Base-by-base conservation (phyloP, 2,329 filamentous ascomycete species). In the Domatiomyces globalis region DNA sequence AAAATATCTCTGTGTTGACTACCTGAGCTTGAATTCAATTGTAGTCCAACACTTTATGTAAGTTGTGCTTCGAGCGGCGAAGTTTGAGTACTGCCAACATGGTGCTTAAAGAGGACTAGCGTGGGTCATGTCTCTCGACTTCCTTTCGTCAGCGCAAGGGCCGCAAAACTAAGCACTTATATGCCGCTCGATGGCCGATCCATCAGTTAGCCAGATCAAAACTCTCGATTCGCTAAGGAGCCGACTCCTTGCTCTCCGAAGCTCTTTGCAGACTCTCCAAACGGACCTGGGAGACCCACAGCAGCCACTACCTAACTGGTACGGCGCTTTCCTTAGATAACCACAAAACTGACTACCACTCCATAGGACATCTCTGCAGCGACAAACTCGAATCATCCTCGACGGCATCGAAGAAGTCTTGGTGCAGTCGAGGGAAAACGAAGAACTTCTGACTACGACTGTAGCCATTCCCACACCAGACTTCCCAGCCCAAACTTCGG, bases 381-480 rank as follows among this genome's bases (percentile, higher is more conserved):
- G 79, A 18, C 83, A 81, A 45, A 75, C 81, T 43, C 74, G 76
- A 56, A 85, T 88, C 64, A 77, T 87, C 49, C 80, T 82, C 58
- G 76, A 76, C 57, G 85, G 85, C 64, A 76, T 90, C 44, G 70
- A 75, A 54, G 79, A 77, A 20, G 73, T 89, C 54, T 78, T 82
- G 54, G 74, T 80, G 39, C 76, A 80, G 60, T 72, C 86, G 46
- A 73, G 73, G 57, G 76, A 81, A 50, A 78, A 88, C 61, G 71
- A 77, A 45, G 75, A 81, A 45, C 75, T 87, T 46, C 80, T 92
- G 55, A 75, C 74, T 51, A 78, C 79, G 51, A 74, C 87, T 50
- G 83, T 84, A 56, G 78, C 85, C 20, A 87, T 85, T 63, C 87
- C 87, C 0, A 79, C 82, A 12, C 84, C 85, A 1, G 80, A 81